Conservation (phyloP, 164 flowering plant species). For the Houttuynia cordata region DNA sequence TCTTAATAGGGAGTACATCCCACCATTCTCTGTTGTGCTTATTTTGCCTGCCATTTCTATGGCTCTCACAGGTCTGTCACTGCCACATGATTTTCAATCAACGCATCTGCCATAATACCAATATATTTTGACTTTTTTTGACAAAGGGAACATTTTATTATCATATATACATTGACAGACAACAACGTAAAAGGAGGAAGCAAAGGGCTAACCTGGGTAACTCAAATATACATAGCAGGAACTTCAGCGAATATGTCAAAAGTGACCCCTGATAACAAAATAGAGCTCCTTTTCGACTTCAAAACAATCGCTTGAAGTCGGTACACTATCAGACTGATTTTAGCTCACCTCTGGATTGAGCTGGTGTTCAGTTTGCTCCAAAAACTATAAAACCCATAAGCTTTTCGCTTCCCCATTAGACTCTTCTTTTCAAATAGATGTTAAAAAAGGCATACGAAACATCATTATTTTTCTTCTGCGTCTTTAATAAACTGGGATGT, state of each 20-base stretch:
- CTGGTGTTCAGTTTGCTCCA: not conserved
- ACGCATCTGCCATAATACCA: too few species aligned
- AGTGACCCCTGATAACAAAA: not conserved
- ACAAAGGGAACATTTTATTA: not conserved
- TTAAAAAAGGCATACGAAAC: not conserved
- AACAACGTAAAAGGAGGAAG: too few species aligned
- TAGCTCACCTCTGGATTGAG: not conserved
- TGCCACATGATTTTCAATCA: too few species aligned
- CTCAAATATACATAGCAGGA: too few species aligned
- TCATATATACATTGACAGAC: not conserved
- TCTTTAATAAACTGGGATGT: conserved; percentile 45
- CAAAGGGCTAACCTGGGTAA: not conserved
- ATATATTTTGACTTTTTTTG: not conserved
- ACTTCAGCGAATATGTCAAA: not conserved
- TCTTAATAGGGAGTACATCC: too few species aligned
- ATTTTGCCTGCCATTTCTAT: too few species aligned
- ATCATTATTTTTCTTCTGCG: not conserved
- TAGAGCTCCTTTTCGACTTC: not conserved
- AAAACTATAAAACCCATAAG: not conserved
- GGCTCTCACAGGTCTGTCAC: too few species aligned
- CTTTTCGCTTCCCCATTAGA: too few species aligned
- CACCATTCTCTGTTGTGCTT: too few species aligned
- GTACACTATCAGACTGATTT: not conserved
- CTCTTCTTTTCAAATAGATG: not conserved
- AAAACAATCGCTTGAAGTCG: too few species aligned